phyloP scores from a whole-genome alignment of 2,329 filamentous ascomycete genomes.

The Botrytis aclada region DNA sequence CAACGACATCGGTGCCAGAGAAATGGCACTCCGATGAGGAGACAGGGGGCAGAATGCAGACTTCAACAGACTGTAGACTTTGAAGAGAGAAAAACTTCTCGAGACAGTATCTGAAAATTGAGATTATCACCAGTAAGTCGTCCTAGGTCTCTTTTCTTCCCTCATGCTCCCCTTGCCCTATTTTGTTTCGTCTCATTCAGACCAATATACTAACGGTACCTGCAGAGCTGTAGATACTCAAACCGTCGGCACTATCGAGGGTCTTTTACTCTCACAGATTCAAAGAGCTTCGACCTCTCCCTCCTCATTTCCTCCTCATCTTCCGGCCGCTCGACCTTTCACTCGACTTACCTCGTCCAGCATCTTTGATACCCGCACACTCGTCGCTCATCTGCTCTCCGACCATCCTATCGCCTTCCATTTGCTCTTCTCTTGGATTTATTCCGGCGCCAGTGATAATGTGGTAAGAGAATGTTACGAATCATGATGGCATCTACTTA shows the following conservation, averaged over 20 bases:
- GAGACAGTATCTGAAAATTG: neutral
- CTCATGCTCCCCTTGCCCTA: neutral
- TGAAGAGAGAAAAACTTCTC: rapidly evolving
- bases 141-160: neutral
- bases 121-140: neutral
- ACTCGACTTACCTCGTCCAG: no score
- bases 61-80: rapidly evolving
- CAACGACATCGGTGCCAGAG: neutral
- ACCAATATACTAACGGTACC: rapidly evolving
- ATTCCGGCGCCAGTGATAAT: rapidly evolving
- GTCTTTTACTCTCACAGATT: rapidly evolving
- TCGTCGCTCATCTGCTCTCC: neutral
- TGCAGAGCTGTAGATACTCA: rapidly evolving
- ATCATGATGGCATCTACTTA: neutral
- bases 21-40: neutral
- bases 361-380: neutral
- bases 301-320: rapidly evolving
- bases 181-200: rapidly evolving
- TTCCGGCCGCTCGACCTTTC: neutral
- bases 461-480: neutral
- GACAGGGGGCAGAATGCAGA: neutral
- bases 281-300: rapidly evolving
- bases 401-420: rapidly evolving
- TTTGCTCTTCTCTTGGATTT: rapidly evolving
- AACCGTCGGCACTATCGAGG: no score